Base-by-base conservation (phyloP, 257 asterid species). In the Ajuga chamaepitys region DNA sequence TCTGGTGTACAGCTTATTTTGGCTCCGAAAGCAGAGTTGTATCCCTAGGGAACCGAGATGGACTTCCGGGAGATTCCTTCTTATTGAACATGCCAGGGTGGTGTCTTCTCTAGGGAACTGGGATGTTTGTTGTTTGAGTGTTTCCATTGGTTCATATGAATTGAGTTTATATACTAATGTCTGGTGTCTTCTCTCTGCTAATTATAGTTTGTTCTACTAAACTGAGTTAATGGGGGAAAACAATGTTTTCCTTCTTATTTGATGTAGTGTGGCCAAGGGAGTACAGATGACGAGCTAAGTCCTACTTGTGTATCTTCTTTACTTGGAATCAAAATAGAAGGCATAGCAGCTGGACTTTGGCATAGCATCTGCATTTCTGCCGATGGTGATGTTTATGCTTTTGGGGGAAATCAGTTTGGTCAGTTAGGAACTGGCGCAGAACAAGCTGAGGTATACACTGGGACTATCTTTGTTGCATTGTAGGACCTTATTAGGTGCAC, bases 381-480 rank as follows among this genome's bases (percentile, higher is more conserved):
- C 63, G 99, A 90, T 74, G 99, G 98, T 67, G 98, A 82, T 74
- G 95, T 90, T 37, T 94, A 88, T 72, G 76, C 96, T 41, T 94
- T 94, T 67, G 99, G 99, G 25, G 99, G 99, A 35, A 94, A 94
- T 78, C 99, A 94, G 75, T 94, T 94, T 73, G 99, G 99, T 61
- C 99, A 94, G 83, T 76, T 94, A 71, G 99, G 99, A 76, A 94
- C 96, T 25, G 96, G 95, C 12, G 74, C 84, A 46, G 96, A 94
- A 71, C 89, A 83, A 57, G 98, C 98, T 10, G 99, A 94, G 97
- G 99, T 90, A 84, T 35, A 50, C 62, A 17, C 70, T 40, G 28
- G 62, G 50, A 41, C 57, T 68, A 38, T 58, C 40, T 47, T 16
- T 63, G 12, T 57, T 18, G 58, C 42, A 30, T 24, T 48, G 50